Evolutionary conservation across 257 asterid genomes (phyloP).

Genomic region (Solanum sparsipilum): DNA sequence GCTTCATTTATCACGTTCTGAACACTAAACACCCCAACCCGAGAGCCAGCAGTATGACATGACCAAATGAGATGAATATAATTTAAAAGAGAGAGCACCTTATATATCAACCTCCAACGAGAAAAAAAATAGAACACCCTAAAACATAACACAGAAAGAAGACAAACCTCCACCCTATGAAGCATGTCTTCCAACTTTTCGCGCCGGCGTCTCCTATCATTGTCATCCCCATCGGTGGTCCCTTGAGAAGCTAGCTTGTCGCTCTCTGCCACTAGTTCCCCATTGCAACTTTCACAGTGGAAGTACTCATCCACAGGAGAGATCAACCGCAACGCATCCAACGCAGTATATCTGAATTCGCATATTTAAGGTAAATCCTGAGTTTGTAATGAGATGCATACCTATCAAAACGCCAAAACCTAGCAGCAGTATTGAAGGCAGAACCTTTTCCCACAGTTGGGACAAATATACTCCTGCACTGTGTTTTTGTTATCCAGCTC

Average conservation of each 20-base stretch:
- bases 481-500: constrained; percentile 88
- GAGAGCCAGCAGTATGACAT: neutral
- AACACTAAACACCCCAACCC: neutral
- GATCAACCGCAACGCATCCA: constrained; percentile 76
- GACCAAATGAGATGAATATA: neutral
- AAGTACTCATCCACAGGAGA: constrained; percentile 68
- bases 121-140: neutral
- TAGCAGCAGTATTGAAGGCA: neutral
- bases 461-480: constrained; percentile 86
- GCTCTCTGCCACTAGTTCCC: constrained; percentile 71
- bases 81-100: neutral
- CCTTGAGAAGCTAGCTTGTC: constrained; percentile 74
- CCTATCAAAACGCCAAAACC: constrained; percentile 1
- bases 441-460: constrained; percentile 76
- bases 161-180: constrained; percentile 72
- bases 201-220: constrained; percentile 74
- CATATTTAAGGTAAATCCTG: neutral
- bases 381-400: neutral
- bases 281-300: constrained; percentile 90
- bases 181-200: constrained; percentile 77
- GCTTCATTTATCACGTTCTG: neutral
- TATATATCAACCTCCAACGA: neutral
- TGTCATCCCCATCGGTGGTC: constrained; percentile 80
- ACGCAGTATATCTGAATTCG: constrained; percentile 62
- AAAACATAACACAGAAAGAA: constrained; percentile 1